Base-by-base conservation (phyloP, 1,139 yeast genomes). In the Keqinozyma sinolaborantium region DNA sequence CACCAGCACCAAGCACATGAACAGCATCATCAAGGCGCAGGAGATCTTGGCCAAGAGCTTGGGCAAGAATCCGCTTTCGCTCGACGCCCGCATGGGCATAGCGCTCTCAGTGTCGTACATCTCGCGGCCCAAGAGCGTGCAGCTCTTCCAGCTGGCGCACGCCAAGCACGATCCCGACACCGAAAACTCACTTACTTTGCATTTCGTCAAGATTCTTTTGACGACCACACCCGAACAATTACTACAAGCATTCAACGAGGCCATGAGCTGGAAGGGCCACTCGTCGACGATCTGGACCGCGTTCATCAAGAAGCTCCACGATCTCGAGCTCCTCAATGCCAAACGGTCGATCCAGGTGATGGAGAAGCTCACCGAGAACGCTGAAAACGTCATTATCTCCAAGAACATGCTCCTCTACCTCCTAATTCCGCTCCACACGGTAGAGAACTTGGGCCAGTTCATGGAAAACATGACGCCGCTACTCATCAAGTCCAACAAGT, bases 81-180 rank as follows among this genome's bases (percentile, higher is more conserved):
- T 65, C n/a, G 43, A 50, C 25, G 69, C 68, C 2, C 56, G 59
- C 32, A 54, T 68, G 61, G 75, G 73, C 1, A 53, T 69, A 1
- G 60, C 59, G 0, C 38, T 66, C 15, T 59, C 66, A 0, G 48
- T 67, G 5, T 43, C 50, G 4, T 30, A 42, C 15, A 45, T 54
- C 4, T 58, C 66, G 2, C 33, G 29, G 5, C 45, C 33, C 5
- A 61, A 58, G 29, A 64, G 68, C 1, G 30, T 36, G 14, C 46
- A 43, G 16, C 45, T 68, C n/a, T 48, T 62, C 29, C 32, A 45
- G 3, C 45, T 51, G n/a, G 60, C 67, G 1, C 60, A 55, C 30
- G 38, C 42, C 11, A 56, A 53, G 28, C 57, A 50, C 36, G 27
- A 26, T 23, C 12, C 31, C 32, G n/a, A 26, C 23, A 10, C 40